phyloP scores from a whole-genome alignment of 441 rosid genomes.

The Syzygium syzygioides region DNA sequence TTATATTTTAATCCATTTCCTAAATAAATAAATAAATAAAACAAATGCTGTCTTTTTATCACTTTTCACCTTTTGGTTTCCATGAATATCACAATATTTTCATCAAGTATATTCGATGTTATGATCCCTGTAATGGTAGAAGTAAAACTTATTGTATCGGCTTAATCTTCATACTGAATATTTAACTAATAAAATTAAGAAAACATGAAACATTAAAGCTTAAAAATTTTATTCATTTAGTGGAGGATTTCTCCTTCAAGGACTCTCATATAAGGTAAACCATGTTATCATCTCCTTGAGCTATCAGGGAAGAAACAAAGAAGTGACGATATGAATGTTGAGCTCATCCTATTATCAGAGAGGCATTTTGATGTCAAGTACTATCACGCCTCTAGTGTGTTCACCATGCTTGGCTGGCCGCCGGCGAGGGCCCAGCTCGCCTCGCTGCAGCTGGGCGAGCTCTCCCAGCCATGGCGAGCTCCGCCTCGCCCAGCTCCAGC shows the following conservation, averaged over 20 bases:
- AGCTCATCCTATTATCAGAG: conserved; percentile 24
- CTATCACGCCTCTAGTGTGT: conserved; percentile 18
- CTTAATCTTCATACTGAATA: not conserved
- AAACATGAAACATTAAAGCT: not conserved
- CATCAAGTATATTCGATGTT: not conserved
- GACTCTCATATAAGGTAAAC: conserved; percentile 28
- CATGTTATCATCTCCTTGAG: not conserved
- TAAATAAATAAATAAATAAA: not conserved
- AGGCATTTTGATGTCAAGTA: conserved; percentile 39
- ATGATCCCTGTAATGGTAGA: not conserved
- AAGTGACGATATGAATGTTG: not conserved
- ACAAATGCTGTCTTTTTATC: not conserved
- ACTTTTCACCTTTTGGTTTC: not conserved
- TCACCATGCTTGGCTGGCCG: too few species aligned
- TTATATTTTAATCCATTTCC: not conserved
- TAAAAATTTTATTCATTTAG: conserved; percentile 7
- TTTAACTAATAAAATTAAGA: not conserved
- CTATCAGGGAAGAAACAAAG: not conserved
- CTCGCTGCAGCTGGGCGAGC: too few species aligned
- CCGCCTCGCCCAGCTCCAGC: too few species aligned
- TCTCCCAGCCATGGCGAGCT: too few species aligned
- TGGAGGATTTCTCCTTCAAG: conserved; percentile 36
- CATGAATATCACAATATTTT: not conserved
- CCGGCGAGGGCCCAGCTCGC: too few species aligned
- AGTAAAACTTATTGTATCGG: not conserved